Conservation (phyloP, 345 rosid genomes). For the Carallia pectinifolia region DNA sequence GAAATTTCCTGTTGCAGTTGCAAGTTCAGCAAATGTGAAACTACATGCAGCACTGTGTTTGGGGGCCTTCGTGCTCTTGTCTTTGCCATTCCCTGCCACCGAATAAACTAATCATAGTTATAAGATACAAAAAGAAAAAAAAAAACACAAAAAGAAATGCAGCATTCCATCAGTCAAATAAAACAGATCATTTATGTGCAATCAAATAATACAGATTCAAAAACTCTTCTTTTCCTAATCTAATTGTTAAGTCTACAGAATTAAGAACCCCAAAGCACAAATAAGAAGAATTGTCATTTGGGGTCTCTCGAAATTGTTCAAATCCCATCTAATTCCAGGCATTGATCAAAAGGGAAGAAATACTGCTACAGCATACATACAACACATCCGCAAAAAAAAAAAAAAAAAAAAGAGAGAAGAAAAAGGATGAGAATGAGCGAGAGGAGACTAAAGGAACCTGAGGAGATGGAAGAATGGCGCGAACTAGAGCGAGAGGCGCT, state of each 20-base stretch:
- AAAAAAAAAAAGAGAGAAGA: neutral
- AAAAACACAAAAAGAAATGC: neutral
- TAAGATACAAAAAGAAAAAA: neutral
- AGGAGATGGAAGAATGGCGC: conserved; percentile 38
- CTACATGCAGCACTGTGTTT: conserved; percentile 59
- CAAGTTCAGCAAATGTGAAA: conserved; percentile 82
- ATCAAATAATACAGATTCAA: neutral
- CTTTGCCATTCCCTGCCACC: conserved; percentile 38
- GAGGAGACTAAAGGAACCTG: conserved; percentile 39
- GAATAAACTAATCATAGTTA: neutral
- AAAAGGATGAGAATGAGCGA: neutral
- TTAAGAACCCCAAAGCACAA: neutral
- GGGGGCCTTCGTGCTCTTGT: conserved; percentile 15
- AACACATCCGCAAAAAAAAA: neutral
- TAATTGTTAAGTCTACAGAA: neutral
- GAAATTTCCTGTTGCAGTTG: conserved; percentile 70
- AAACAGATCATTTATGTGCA: neutral
- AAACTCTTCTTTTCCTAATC: neutral
- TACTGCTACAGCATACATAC: neutral
- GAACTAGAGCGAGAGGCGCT: conserved; percentile 48
- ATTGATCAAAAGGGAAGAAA: neutral
- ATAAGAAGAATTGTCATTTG: conserved; percentile 11
- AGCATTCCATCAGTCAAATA: conserved; percentile 2
- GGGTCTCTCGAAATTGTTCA: conserved; percentile 28
- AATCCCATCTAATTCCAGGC: conserved; percentile 24